phyloP scores from a whole-genome alignment of 495 filamentous ascomycete species.

The Lepidopterella palustris region DNA sequence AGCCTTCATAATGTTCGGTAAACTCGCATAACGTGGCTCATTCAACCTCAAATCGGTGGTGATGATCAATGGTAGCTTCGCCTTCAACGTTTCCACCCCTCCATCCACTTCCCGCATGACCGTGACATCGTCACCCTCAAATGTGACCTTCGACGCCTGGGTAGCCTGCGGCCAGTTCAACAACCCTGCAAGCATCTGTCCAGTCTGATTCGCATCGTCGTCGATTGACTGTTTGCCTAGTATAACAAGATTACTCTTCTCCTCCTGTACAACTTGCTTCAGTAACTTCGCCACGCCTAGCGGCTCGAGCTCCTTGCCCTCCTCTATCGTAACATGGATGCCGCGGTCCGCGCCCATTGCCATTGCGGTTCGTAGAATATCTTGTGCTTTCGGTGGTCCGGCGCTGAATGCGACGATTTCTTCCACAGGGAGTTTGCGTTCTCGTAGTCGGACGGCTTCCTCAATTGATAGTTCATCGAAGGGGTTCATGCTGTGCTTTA shows the following conservation, averaged over 20 bases:
- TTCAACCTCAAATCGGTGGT: conserved; percentile 94
- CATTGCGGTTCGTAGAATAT: conserved; percentile 91
- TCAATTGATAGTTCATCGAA: conserved; percentile 98
- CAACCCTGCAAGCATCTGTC: conserved; percentile 93
- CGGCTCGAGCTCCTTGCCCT: conserved; percentile 66
- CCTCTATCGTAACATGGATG: conserved; percentile 74
- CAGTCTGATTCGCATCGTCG: conserved; percentile 91
- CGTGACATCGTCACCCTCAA: conserved; percentile 58
- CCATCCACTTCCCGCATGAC: conserved; percentile 93
- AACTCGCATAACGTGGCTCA: conserved; percentile 86
- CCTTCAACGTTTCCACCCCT: conserved; percentile 80
- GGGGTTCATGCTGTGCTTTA: conserved; percentile 97
- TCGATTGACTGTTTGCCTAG: conserved; percentile 97
- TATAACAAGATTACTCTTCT: conserved; percentile 85
- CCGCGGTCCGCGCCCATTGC: conserved; percentile 94
- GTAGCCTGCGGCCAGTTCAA: conserved; percentile 91
- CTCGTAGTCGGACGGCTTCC: conserved; percentile 88
- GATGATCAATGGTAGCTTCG: conserved; percentile 80
- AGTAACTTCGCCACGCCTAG: conserved; percentile 86
- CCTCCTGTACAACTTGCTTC: conserved; percentile 63
- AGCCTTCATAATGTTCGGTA: conserved; percentile 99
- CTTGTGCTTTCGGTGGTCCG: conserved; percentile 77
- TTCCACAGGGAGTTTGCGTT: conserved; percentile 62
- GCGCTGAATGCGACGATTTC: conserved; percentile 87
- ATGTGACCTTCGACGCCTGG: conserved; percentile 74